phyloP scores from a whole-genome alignment of 305 asterid genomes.

The Fraxinus paxiana region DNA sequence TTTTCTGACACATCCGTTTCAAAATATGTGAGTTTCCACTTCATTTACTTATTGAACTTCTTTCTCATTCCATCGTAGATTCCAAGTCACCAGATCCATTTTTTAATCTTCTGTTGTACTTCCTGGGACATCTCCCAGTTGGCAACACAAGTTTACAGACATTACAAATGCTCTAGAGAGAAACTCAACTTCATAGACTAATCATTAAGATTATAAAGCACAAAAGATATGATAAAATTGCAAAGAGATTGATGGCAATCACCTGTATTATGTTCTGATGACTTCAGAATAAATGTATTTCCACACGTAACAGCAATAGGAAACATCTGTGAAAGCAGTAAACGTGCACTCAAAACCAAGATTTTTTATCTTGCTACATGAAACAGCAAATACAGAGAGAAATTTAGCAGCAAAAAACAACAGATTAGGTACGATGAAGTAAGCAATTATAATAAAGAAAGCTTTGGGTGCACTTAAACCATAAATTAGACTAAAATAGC shows the following conservation, averaged over 20 bases:
- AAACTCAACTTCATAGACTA: background rate
- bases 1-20: background rate
- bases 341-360: constrained; percentile 3
- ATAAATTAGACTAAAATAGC: background rate
- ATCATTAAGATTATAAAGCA: background rate
- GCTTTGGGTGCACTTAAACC: background rate
- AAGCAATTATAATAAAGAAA: background rate
- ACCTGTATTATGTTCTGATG: constrained; percentile 49
- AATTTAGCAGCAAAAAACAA: background rate
- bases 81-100: background rate
- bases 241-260: background rate
- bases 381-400: background rate
- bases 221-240: background rate
- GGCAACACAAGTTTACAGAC: background rate
- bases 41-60: background rate
- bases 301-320: constrained; percentile 53
- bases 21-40: background rate
- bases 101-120: background rate
- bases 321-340: constrained; percentile 39
- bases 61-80: background rate
- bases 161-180: background rate
- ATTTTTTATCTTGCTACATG: background rate
- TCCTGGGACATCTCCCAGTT: background rate
- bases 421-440: background rate
- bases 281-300: constrained; percentile 45